A percentile compares a stretch with the other conserved stretches of the same genome.
phyloP scores from a whole-genome alignment of 2,329 filamentous ascomycete genomes.

The Pestalotiopsis sp. region DNA sequence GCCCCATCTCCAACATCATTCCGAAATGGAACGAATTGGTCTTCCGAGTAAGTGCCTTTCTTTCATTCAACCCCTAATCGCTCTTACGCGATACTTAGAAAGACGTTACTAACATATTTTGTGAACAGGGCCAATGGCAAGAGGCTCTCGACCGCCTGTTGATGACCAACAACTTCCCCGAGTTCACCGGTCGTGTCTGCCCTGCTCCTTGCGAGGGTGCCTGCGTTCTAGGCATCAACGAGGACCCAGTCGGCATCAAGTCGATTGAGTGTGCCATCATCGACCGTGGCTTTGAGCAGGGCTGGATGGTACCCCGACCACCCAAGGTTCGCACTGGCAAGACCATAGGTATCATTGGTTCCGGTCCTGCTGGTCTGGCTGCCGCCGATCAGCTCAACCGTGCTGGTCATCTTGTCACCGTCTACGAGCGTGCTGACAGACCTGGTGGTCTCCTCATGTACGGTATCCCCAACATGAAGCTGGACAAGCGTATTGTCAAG shows the following conservation, averaged over 20 bases:
- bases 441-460: constrained; percentile 95
- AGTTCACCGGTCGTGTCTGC: constrained; percentile 96
- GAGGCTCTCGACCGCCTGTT: constrained; percentile 89
- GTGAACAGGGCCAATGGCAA: constrained; percentile 64
- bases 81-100: too few species aligned
- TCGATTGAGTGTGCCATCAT: constrained; percentile 98
- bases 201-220: constrained; percentile 95
- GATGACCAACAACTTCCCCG: constrained; percentile 98
- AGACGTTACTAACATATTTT: too few species aligned
- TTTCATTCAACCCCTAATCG: not conserved
- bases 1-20: constrained; percentile 96
- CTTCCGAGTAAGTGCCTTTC: constrained; percentile 37
- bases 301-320: constrained; percentile 89
- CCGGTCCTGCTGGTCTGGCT: constrained; percentile 88
- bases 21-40: constrained; percentile 94
- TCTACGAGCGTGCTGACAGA: constrained; percentile 92
- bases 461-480: constrained; percentile 99
- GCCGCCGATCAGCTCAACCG: constrained; percentile 93
- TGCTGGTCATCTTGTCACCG: constrained; percentile 82
- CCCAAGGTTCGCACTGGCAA: constrained; percentile 84
- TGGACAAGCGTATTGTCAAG: constrained; percentile 96
- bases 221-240: constrained; percentile 94
- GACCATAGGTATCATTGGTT: constrained; percentile 86
- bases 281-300: constrained; percentile 95
- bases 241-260: constrained; percentile 97